These are phyloP conservation scores for Nidularia sp. DNA, from an alignment of 768 basidiomycete species.

Conservation along the genomic window DNA sequence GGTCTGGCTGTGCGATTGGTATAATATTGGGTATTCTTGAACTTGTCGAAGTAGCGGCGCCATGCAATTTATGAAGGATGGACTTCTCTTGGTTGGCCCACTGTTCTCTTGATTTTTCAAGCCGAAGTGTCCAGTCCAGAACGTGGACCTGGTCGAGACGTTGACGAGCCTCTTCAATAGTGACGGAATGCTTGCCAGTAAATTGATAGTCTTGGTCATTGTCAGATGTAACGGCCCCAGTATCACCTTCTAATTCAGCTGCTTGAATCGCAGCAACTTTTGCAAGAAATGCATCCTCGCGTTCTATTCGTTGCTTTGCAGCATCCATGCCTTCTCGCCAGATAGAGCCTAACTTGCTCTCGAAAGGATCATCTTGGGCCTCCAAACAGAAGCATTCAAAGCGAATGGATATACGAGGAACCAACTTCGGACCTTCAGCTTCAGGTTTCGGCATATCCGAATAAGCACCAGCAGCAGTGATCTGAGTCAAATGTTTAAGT, in stretches of 20 bases:
- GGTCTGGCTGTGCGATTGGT: slow-evolving; percentile 23
- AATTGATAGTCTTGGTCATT: slow-evolving; percentile 58
- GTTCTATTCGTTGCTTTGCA: slow-evolving; percentile 60
- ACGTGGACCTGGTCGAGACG: slow-evolving; percentile 69
- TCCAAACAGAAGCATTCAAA: slow-evolving; percentile 69
- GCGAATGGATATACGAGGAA: slow-evolving; percentile 59
- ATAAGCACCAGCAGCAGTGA: slow-evolving; percentile 51
- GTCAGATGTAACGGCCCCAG: slow-evolving; percentile 15
- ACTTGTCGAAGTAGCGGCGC: slow-evolving; percentile 16
- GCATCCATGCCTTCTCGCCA: slow-evolving; percentile 73
- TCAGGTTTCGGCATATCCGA: slow-evolving; percentile 55
- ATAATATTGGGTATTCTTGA: slow-evolving; percentile 42
- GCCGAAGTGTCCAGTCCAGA: slow-evolving; percentile 66
- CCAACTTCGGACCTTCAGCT: slow-evolving; percentile 66
- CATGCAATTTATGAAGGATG: slow-evolving; percentile 41
- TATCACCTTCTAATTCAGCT: slow-evolving; percentile 28
- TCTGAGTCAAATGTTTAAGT: slow-evolving; percentile 59
- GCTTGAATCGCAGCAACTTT: slow-evolving; percentile 67
- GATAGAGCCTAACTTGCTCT: slow-evolving; percentile 70
- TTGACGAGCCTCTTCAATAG: slow-evolving; percentile 65
- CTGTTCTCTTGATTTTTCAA: slow-evolving; percentile 41
- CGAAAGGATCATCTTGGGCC: slow-evolving; percentile 81
- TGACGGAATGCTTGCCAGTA: slow-evolving; percentile 57
- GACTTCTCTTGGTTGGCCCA: slow-evolving; percentile 45
- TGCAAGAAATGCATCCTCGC: slow-evolving; percentile 77